Percentiles rank a stretch among this genome's conserved stretches.
Conservation (phyloP, 371 early-diverging fungal species). For the Dichotomocladium elegans region DNA sequence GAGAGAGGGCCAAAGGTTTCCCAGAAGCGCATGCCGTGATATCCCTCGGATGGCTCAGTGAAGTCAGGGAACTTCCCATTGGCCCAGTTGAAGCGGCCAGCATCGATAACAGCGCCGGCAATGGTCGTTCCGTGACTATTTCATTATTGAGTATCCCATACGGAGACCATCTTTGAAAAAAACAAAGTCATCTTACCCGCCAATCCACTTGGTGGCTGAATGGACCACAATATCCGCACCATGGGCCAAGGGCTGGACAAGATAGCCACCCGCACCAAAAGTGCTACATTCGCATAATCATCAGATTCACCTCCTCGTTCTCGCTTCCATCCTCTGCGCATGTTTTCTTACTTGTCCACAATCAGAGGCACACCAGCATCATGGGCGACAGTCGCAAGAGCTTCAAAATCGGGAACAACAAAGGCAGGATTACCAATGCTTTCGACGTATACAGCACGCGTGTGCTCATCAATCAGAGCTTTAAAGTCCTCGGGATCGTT, state of each 20-base stretch:
- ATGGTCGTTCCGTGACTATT: conserved; percentile 77
- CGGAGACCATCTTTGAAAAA: too few relatives aligned
- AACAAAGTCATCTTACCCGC: conserved; percentile 34
- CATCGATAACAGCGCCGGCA: conserved; percentile 79
- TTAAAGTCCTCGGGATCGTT: conserved; percentile 65
- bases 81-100: conserved; percentile 84
- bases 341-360: conserved; percentile 82
- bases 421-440: conserved; percentile 86
- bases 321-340: too few relatives aligned
- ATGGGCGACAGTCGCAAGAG: conserved; percentile 75
- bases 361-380: conserved; percentile 76
- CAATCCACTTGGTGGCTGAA: conserved; percentile 91
- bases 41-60: conserved; percentile 79
- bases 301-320: too few relatives aligned
- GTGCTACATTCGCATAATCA: too few relatives aligned
- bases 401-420: conserved; percentile 79
- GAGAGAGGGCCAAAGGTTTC: conserved; percentile 73
- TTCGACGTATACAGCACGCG: conserved; percentile 85
- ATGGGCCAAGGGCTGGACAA: conserved; percentile 78
- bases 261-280: conserved; percentile 89
- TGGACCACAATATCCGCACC: conserved; percentile 91
- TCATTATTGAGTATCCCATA: not conserved
- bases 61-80: conserved; percentile 86
- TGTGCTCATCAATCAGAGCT: conserved; percentile 75
- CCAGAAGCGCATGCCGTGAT: conserved; percentile 85